These are phyloP conservation scores for Thielaviopsis populi DNA, from an alignment of 2,329 filamentous ascomycete genomes.

Conservation along the genomic window DNA sequence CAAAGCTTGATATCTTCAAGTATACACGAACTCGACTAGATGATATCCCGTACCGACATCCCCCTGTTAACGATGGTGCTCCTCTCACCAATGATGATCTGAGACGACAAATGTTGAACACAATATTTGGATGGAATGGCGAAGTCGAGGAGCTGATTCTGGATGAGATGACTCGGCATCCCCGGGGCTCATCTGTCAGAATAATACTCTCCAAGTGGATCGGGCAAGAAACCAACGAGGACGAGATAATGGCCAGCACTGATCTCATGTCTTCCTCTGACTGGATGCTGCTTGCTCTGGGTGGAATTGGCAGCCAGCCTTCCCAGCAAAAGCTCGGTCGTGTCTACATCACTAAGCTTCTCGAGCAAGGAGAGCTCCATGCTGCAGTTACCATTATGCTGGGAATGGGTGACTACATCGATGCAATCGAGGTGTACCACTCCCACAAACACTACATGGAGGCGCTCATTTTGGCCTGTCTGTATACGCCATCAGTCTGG, in stretches of 20 bases:
- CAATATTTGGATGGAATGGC: conserved; percentile 89
- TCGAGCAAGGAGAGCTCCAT: conserved; percentile 82
- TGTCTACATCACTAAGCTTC: conserved; percentile 74
- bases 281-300: conserved; percentile 92
- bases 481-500: conserved; percentile 76
- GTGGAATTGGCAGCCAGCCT: conserved; percentile 59
- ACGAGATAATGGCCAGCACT: conserved; percentile 64
- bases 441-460: conserved; percentile 88
- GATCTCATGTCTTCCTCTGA: conserved; percentile 85
- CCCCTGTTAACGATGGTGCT: conserved; percentile 40
- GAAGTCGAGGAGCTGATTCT: conserved; percentile 67
- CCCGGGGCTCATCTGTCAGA: conserved; percentile 55
- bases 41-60: conserved; percentile 67
- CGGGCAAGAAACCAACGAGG: conserved; percentile 58
- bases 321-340: conserved; percentile 84
- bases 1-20: conserved; percentile 65
- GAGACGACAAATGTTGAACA: conserved; percentile 75
- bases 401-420: conserved; percentile 79
- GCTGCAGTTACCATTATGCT: conserved; percentile 86
- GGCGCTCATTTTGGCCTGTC: conserved; percentile 72
- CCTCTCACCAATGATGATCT: conserved; percentile 63
- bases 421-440: conserved; percentile 91
- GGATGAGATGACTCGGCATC: conserved; percentile 68
- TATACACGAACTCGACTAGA: conserved; percentile 66
- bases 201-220: conserved; percentile 88